Conservation (phyloP, 495 filamentous ascomycete genomes). For the Penicillium malachiteum region DNA sequence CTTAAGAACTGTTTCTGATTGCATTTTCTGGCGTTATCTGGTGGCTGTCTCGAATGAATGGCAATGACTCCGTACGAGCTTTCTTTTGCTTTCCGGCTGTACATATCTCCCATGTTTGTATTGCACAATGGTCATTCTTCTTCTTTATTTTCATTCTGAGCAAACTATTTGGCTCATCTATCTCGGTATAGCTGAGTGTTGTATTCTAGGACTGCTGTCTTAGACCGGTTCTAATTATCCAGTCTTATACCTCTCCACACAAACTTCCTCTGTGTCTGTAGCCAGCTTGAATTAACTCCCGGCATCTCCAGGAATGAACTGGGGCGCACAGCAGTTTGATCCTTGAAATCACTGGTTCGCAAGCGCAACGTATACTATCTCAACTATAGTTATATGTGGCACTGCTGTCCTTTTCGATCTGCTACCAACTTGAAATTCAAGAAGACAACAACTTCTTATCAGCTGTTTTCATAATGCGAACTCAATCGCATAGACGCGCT, state of each 20-base stretch:
- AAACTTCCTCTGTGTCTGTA: too few relatives aligned
- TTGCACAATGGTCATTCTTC: slow-evolving; percentile 4
- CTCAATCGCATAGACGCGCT: too few relatives aligned
- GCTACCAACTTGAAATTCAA: too few relatives aligned
- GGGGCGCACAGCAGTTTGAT: too few relatives aligned
- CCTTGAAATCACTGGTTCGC: too few relatives aligned
- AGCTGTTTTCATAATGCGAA: too few relatives aligned
- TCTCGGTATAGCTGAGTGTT: background rate
- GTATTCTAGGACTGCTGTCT: slow-evolving; percentile 12
- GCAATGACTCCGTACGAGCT: slow-evolving; percentile 13
- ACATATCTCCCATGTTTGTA: slow-evolving; percentile 20
- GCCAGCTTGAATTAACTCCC: too few relatives aligned
- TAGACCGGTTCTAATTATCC: background rate
- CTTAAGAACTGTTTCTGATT: slow-evolving; percentile 10
- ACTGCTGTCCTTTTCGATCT: too few relatives aligned
- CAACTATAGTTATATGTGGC: too few relatives aligned
- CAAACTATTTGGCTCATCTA: background rate
- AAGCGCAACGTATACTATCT: too few relatives aligned
- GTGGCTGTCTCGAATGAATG: slow-evolving; percentile 8
- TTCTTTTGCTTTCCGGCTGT: slow-evolving; percentile 15
- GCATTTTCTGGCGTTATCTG: slow-evolving; percentile 28
- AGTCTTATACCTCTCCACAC: background rate
- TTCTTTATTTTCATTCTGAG: background rate
- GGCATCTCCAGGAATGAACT: too few relatives aligned
- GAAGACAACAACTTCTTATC: too few relatives aligned